Conservation (phyloP, 257 asterid species). For the Solanum etuberosum region DNA sequence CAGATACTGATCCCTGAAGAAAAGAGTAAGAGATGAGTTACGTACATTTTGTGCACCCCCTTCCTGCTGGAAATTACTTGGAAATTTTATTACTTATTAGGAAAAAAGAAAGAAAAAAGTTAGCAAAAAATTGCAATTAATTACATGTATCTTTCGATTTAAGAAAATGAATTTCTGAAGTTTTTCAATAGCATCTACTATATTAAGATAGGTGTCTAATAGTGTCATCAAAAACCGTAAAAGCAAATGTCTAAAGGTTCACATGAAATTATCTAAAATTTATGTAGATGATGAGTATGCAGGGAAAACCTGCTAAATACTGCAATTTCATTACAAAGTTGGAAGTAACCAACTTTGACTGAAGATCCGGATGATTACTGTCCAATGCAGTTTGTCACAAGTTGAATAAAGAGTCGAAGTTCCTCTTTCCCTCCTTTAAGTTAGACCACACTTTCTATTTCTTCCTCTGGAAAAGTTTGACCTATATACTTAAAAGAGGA, state of each 20-base stretch:
- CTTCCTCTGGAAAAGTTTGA: not conserved
- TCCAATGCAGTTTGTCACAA: not conserved
- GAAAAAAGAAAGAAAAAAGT: not conserved
- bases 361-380: not conserved
- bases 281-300: not conserved
- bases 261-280: not conserved
- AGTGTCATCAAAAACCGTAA: not conserved
- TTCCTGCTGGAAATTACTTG: not conserved
- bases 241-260: not conserved
- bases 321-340: not conserved
- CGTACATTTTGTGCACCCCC: not conserved
- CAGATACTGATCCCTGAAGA: slow-evolving; percentile 85
- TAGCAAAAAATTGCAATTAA: not conserved
- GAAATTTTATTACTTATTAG: not conserved
- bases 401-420: not conserved
- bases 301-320: not conserved
- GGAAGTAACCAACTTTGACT: not conserved
- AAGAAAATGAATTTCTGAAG: not conserved
- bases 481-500: not conserved
- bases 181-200: not conserved
- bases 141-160: not conserved
- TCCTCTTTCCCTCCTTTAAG: not conserved
- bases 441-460: not conserved
- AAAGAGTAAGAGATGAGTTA: not conserved
- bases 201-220: not conserved